phyloP scores from a whole-genome alignment of 73 alveolate genomes.

The Blepharisma japonicum region DNA sequence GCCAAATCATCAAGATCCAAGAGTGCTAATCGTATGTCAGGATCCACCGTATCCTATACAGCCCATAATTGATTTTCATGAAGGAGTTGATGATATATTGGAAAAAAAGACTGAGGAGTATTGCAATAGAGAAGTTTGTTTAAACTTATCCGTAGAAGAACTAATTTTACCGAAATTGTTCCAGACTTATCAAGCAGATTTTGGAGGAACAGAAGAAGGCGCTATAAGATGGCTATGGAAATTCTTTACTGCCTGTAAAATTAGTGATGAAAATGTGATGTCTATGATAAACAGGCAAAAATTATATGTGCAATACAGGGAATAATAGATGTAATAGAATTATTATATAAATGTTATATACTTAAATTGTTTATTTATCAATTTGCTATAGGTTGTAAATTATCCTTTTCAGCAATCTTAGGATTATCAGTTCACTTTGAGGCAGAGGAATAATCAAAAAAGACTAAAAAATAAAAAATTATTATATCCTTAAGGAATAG shows the following conservation, averaged over 20 bases:
- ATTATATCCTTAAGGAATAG: no score
- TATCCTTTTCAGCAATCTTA: no score
- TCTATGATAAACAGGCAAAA: neutral
- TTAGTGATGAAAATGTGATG: conserved; percentile 6
- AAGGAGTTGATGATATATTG: conserved; percentile 27
- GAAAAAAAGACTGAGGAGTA: conserved; percentile 41
- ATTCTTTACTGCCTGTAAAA: conserved; percentile 32
- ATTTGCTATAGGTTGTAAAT: no score
- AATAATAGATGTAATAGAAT: neutral
- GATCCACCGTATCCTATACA: conserved; percentile 1
- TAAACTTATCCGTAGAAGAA: conserved; percentile 38
- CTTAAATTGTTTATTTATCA: no score
- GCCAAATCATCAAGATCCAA: conserved; percentile 29
- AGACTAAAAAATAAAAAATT: no score
- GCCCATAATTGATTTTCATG: conserved; percentile 29
- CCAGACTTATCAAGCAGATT: conserved; percentile 46
- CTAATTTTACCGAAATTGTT: conserved; percentile 52
- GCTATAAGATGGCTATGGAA: conserved; percentile 45
- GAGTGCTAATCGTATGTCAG: conserved; percentile 11
- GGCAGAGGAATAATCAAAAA: no score
- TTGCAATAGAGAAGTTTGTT: conserved; percentile 47
- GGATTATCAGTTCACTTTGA: no score
- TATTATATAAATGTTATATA: no score
- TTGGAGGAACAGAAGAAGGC: conserved; percentile 42
- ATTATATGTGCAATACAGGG: conserved; percentile 20